Evolutionary conservation across 2,329 filamentous ascomycete species (phyloP), one percentile per base, ranked within the genome.

Genomic region (Chaetoscypha palmicola): DNA sequence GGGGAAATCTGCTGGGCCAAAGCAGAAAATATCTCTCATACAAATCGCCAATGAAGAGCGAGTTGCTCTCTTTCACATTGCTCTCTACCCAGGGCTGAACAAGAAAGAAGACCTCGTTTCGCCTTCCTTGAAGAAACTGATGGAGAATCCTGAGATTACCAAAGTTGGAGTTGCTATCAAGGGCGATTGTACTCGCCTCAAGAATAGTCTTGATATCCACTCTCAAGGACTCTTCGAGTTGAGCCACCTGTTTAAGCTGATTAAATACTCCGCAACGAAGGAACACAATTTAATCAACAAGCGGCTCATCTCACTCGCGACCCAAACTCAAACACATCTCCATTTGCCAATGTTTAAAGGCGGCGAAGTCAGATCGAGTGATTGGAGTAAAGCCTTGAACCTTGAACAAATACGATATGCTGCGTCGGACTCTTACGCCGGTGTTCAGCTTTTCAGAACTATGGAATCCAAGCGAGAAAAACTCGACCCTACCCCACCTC

Each of bases 401-500:
- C 66, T 73, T 51, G 62, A 75, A 8, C 90, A 96, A 60, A 74
- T 86, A 14, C 63, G 74, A 39, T 89, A 90, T 63, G 80, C 86
- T 8, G 88, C 87, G 10, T 81, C 86, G 1, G 88, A 94, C 62
- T 83, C 87, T 0, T 96, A 95, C 60, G 88, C 85, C 47, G 77
- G 81, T 33, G 65, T 84, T 9, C 82, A 86, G 44, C 68, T 96
- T 1, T 94, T 79, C 57, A 70, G 86, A 47, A 72, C 74, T 1
- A 68, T 95, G 34, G 82, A 96, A 45, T 66, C 75, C 38, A 77
- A 83, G 55, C 73, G 90, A 12, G 70, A 76, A 53, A 67, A 69
- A 5, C 68, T 95, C 48, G 64, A 76, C 10, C 88, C 88, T 1
- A 73, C 67, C 2, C 90, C 90, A 4, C 83, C 85, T 3, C 69